These are phyloP conservation scores for Cercospora zeae-maydis DNA, from an alignment of 2,329 filamentous ascomycete genomes.

Conservation along the genomic window DNA sequence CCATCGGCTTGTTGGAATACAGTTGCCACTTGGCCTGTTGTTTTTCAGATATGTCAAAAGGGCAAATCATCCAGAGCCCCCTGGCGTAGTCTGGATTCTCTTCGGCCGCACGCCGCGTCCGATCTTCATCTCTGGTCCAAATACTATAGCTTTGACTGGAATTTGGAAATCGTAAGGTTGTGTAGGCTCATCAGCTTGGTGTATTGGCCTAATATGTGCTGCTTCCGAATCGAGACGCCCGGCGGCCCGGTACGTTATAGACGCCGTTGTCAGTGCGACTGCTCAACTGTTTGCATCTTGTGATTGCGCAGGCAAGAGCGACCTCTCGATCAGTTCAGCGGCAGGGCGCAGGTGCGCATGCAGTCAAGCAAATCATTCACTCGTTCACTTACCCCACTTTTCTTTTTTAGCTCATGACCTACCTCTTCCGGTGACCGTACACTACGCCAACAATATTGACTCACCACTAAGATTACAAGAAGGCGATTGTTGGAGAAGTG, in stretches of 20 bases:
- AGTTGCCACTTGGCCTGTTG: too few relatives aligned
- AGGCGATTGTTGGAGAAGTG: neutral
- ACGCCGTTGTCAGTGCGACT: neutral
- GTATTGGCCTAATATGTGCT: neutral
- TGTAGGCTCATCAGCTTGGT: neutral
- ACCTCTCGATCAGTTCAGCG: neutral
- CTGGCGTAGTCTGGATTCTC: neutral
- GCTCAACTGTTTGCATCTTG: neutral
- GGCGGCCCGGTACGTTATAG: neutral
- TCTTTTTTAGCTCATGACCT: neutral
- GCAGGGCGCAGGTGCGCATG: neutral
- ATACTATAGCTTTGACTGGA: too few relatives aligned
- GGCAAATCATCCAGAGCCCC: too few relatives aligned
- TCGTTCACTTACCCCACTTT: neutral
- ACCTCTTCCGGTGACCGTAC: neutral
- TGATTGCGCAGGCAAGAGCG: neutral
- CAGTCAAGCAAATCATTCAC: neutral
- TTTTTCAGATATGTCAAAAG: too few relatives aligned
- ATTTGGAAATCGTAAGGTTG: neutral
- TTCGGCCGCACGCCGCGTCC: neutral
- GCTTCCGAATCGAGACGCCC: neutral
- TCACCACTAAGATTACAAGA: neutral
- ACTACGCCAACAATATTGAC: neutral
- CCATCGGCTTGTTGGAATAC: too few relatives aligned
- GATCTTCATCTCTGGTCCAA: neutral